A percentile compares a stretch with the other conserved stretches of the same genome.
phyloP scores from a whole-genome alignment of 2,329 filamentous ascomycete species.

The Plenodomus tracheiphilus region DNA sequence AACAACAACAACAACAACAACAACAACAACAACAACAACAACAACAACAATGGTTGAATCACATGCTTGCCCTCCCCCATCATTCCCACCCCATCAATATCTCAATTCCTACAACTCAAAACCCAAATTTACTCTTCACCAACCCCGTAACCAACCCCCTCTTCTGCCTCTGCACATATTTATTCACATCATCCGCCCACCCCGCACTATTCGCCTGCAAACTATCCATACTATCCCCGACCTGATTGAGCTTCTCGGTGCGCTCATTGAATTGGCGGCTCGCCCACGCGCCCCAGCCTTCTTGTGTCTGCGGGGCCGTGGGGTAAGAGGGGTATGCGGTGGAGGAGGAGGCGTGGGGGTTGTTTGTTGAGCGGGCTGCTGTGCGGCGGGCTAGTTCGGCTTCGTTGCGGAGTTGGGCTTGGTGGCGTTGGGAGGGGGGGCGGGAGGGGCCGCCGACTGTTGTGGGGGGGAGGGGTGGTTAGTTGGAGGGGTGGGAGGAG shows the following conservation, averaged over 20 bases:
- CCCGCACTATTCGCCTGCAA: constrained; percentile 78
- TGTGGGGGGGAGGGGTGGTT: neutral
- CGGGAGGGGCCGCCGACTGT: constrained; percentile 79
- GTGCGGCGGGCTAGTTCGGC: constrained; percentile 59
- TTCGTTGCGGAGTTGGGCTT: constrained; percentile 76
- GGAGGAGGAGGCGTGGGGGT: constrained; percentile 37
- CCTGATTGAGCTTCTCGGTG: constrained; percentile 81
- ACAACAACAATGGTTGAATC: neutral
- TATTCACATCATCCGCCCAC: constrained; percentile 86
- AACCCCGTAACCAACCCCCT: constrained; percentile 74
- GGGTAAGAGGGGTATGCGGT: constrained; percentile 27
- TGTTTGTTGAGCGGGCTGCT: constrained; percentile 40
- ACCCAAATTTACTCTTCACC: constrained; percentile 43
- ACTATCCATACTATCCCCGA: constrained; percentile 82
- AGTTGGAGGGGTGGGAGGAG: constrained; percentile 17
- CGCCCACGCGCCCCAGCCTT: constrained; percentile 76
- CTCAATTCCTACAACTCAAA: constrained; percentile 5
- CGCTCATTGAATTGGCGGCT: constrained; percentile 85
- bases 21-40: too few relatives aligned
- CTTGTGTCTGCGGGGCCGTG: constrained; percentile 29
- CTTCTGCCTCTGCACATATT: constrained; percentile 87
- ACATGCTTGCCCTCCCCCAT: neutral
- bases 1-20: too few relatives aligned
- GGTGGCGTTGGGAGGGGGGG: constrained; percentile 85
- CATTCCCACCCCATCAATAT: neutral